Conservation (phyloP, 768 basidiomycete species). For the Lentinula edodes region DNA sequence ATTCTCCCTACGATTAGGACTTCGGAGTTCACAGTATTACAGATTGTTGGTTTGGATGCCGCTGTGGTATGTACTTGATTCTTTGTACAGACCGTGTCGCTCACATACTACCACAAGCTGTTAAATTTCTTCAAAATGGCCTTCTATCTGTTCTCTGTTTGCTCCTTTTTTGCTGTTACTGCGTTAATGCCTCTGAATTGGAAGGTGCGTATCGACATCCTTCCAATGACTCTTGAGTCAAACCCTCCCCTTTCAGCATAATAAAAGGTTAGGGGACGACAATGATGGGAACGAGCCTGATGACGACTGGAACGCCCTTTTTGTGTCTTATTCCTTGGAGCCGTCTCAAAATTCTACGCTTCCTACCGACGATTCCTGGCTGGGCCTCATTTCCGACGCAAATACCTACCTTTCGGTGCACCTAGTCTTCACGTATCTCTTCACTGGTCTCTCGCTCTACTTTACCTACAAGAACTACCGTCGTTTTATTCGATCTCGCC, state of each 20-base stretch:
- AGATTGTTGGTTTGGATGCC: slow-evolving; percentile 95
- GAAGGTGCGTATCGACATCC: slow-evolving; percentile 47
- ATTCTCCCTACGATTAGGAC: slow-evolving; percentile 87
- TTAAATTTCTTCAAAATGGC: slow-evolving; percentile 95
- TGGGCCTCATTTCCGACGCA: slow-evolving; percentile 86
- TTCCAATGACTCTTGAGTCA: not conserved
- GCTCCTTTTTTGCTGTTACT: slow-evolving; percentile 72
- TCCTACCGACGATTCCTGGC: slow-evolving; percentile 54
- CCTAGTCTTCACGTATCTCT: slow-evolving; percentile 90
- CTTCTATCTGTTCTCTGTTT: slow-evolving; percentile 85
- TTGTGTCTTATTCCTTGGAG: slow-evolving; percentile 14
- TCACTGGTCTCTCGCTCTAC: slow-evolving; percentile 80
- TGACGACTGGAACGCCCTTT: slow-evolving; percentile 40
- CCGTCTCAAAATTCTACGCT: slow-evolving; percentile 24
- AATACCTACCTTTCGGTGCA: slow-evolving; percentile 87
- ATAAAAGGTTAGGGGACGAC: slow-evolving; percentile 63
- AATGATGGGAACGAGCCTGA: slow-evolving; percentile 39
- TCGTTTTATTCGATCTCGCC: slow-evolving; percentile 83
- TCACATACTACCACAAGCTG: slow-evolving; percentile 41
- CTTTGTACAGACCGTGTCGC: not conserved
- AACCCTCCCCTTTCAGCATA: slow-evolving; percentile 42
- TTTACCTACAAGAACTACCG: slow-evolving; percentile 88
- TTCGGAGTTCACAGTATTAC: slow-evolving; percentile 89
- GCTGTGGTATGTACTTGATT: slow-evolving; percentile 68
- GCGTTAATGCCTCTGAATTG: slow-evolving; percentile 96